Base-by-base conservation (phyloP, 2,329 filamentous ascomycete species). In the Botryosphaeria dothidea region DNA sequence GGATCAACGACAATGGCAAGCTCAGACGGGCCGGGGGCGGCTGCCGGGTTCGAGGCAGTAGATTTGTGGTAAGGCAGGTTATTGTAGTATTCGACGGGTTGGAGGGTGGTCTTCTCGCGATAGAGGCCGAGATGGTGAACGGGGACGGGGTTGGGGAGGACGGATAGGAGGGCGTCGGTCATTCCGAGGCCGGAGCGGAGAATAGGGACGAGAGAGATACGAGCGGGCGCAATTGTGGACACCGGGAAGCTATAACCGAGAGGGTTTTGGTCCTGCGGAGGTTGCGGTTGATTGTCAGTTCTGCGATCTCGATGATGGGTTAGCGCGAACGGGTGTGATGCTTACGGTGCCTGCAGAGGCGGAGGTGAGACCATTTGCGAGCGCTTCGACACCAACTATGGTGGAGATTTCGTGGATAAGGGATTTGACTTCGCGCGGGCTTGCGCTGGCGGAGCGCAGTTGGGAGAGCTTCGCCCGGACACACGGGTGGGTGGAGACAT, bases 61-160 rank as follows among this genome's bases (percentile, higher is more conserved):
- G 71, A 82, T 43, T 83, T 75, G 79, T 92, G 90, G 79, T 92
- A 90, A 38, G 93, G 93, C 21, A 97, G 88, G 79, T 97, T 97
- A 84, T 97, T 97, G 86, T 97, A 97, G 85, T 97, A 97, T 80
- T 97, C 93, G 66, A 97, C 93, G 3, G 93, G 92, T 72, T 92
- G 88, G 65, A 97, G 88, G 49, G 92, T 94, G 65, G 88, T 87
- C 66, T 91, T 92, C 77, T 97, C 93, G 74, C 93, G 92, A 84
- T 94, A 98, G 74, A 98, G 90, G 69, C 95, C 94, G 7, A 98
- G 90, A 77, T 98, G 94, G 81, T 98, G 93, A 68, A 97, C 87
- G 6, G 93, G 90, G 34, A 94, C 91, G 15, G 92, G 86, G 41
- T 79, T 75, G 19, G 94, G 93, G 66, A 98, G 92, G 72, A 98